A percentile compares a stretch with the other conserved stretches of the same genome.
Evolutionary conservation across 306 rosid species (phyloP).

Genomic region (Mucuna pruriens): DNA sequence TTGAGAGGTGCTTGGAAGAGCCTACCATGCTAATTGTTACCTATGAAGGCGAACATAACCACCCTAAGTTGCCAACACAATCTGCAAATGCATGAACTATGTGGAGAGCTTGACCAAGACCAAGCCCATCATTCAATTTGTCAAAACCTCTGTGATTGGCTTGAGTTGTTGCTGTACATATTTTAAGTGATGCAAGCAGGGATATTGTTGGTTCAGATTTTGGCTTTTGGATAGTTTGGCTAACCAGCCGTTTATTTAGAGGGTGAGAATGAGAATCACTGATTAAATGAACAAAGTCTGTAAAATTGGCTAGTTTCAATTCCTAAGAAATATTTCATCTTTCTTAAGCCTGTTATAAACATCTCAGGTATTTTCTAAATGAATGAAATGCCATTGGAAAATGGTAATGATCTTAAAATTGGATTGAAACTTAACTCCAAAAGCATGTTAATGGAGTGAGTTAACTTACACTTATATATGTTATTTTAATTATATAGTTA

Average conservation of each 20-base stretch:
- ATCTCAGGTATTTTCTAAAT: slow-evolving; percentile 48
- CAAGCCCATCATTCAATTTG: slow-evolving; percentile 40
- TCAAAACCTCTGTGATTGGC: slow-evolving; percentile 48
- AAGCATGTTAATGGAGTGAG: no score
- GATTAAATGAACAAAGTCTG: slow-evolving; percentile 49
- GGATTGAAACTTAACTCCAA: no score
- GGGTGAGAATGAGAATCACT: slow-evolving; percentile 28
- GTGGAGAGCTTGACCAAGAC: slow-evolving; percentile 47
- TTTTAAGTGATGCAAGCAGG: slow-evolving; percentile 60
- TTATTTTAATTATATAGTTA: no score
- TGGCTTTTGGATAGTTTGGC: slow-evolving; percentile 47
- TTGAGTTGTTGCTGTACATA: slow-evolving; percentile 75
- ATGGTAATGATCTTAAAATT: not conserved
- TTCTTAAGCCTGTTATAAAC: slow-evolving; percentile 55
- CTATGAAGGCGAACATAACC: slow-evolving; percentile 98
- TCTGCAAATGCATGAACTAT: slow-evolving; percentile 72
- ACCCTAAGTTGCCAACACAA: slow-evolving; percentile 76
- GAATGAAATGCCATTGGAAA: slow-evolving; percentile 48
- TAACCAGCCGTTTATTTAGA: slow-evolving; percentile 47
- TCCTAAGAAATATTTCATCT: slow-evolving; percentile 51
- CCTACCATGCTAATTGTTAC: slow-evolving; percentile 95
- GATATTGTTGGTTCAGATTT: slow-evolving; percentile 46
- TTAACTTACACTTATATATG: no score
- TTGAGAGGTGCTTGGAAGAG: slow-evolving; percentile 95
- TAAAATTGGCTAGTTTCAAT: slow-evolving; percentile 59